phyloP scores from a whole-genome alignment of 2,329 filamentous ascomycete genomes.

The Aspergillus viridinutans region DNA sequence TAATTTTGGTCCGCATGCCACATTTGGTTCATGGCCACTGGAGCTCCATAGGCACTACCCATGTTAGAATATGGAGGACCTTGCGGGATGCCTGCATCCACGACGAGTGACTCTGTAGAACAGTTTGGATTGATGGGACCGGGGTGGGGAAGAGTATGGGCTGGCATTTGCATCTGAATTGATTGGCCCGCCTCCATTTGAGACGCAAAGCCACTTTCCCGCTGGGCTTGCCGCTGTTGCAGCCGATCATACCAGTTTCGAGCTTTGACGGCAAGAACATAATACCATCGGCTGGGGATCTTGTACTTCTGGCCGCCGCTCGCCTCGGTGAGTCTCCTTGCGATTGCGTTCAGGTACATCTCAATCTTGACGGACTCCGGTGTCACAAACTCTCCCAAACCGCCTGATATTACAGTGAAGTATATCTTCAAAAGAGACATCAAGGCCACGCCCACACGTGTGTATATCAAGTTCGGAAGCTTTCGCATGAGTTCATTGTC shows the following conservation, averaged over 20 bases:
- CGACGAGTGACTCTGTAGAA: slow-evolving; percentile 13
- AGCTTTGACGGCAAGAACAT: slow-evolving; percentile 28
- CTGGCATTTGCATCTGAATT: not conserved
- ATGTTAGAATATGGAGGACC: slow-evolving; percentile 15
- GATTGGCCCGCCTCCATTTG: slow-evolving; percentile 2
- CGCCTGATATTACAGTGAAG: slow-evolving; percentile 27
- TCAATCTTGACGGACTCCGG: slow-evolving; percentile 27
- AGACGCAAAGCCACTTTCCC: slow-evolving; percentile 8
- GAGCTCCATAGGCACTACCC: slow-evolving; percentile 17
- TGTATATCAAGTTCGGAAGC: slow-evolving; percentile 32
- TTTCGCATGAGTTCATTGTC: slow-evolving; percentile 31
- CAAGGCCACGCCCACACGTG: slow-evolving; percentile 27
- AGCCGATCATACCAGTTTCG: slow-evolving; percentile 32
- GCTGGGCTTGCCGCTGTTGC: slow-evolving; percentile 13
- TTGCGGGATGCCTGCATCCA: slow-evolving; percentile 10
- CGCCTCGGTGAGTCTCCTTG: slow-evolving; percentile 28
- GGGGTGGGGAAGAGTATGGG: slow-evolving; percentile 6
- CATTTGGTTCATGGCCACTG: slow-evolving; percentile 17
- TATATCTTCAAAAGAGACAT: slow-evolving; percentile 34
- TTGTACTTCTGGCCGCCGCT: slow-evolving; percentile 30
- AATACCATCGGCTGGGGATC: slow-evolving; percentile 32
- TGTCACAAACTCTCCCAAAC: slow-evolving; percentile 28
- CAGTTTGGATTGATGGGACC: slow-evolving; percentile 4
- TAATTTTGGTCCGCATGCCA: slow-evolving; percentile 22
- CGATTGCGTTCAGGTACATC: slow-evolving; percentile 29